Base-by-base conservation (phyloP, 2,329 filamentous ascomycete species). In the Claviceps sp. region DNA sequence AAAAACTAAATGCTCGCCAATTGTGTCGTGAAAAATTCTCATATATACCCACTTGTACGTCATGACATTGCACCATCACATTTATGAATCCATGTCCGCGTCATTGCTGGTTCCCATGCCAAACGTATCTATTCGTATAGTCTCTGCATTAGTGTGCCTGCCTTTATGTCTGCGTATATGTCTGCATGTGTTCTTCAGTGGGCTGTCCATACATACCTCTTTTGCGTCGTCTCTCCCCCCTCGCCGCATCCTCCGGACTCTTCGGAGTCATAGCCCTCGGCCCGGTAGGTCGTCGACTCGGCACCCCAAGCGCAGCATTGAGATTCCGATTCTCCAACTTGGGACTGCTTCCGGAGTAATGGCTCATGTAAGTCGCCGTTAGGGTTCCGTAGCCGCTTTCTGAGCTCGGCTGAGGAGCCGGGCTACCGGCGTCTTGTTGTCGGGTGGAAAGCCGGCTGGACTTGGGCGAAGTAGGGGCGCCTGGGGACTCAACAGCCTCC, bases 201-300 rank as follows among this genome's bases (percentile, higher is more conserved):
- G 24, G 6, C 11, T n/a, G 13, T 59, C n/a, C 10, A 19, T 41
- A 16, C 72, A 61, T 68, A 82, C 79, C 74, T 73, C 78, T 72
- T 69, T 81, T 82, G 43, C 74, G 70, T 58, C 76, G 68, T 56
- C 73, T 69, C 55, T 76, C 75, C 26, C 72, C 71, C 51, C 65
- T 65, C 8, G 68, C 68, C 19, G 67, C 68, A 53, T 73, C 74
- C 43, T 73, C 68, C 0, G 69, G 69, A 53, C 70, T 75, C 64
- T 72, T 78, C 0, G 78, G 78, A 5, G 78, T 81, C 78, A 82
- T 82, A 17, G 78, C 77, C 56, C 78, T 66, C 14, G 78, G 78
- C 22, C 78, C 78, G 50, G 76, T 81, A 24, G 78, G 78, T 53
- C 77, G 65, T 48, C 78, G 70, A 8, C 70, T 64, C n/a, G 75